Evolutionary conservation across 2,329 filamentous ascomycete genomes (phyloP), one percentile per base, ranked within the genome.

Genomic region (Venturia asperata): DNA sequence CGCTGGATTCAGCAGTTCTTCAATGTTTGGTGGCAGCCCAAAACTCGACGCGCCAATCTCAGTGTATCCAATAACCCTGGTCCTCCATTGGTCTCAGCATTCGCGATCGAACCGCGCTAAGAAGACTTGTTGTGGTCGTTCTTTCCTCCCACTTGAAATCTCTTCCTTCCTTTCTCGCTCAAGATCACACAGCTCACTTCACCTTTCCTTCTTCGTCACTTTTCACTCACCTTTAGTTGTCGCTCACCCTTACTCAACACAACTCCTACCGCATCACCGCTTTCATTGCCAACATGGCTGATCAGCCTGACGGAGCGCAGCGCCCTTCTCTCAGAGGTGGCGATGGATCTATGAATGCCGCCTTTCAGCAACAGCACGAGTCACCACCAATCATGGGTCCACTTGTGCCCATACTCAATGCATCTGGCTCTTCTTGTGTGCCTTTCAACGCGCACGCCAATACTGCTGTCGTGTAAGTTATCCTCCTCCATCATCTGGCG

Each of bases 271-370:
- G 30, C 52, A 27, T 52, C 15, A 21, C n/a, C 21, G 21, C 24
- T 17, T 19, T 5, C 45, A 7, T 2, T 9, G 30, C n/a, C 52
- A 58, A 27, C 21, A 58, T 58, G 52, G 37, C 34, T 17, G 52
- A 5, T 37, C 52, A 58, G 1, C 15, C 30, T 15, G 5, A 58
- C 15, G 52, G 27, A 30, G 19, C 27, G 24, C 52, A 37, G 27
- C 52, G 27, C 52, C 52, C 52, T 19, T 37, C 52, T n/a, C 52
- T 37, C 7, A 58, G 52, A 37, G 52, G 52, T 17, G 52, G 52
- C 27, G 52, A 58, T 58, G 52, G 30, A 11, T 58, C 52, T 17
- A 21, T 9, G 15, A 11, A 58, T n/a, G 30, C 13, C 10, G 7
- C 5, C 15, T 27, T 52, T 21, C 47, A 15, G 9, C 47, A 41